Evolutionary conservation across 2,329 filamentous ascomycete genomes (phyloP).

Genomic region (Fusarium zealandicum): DNA sequence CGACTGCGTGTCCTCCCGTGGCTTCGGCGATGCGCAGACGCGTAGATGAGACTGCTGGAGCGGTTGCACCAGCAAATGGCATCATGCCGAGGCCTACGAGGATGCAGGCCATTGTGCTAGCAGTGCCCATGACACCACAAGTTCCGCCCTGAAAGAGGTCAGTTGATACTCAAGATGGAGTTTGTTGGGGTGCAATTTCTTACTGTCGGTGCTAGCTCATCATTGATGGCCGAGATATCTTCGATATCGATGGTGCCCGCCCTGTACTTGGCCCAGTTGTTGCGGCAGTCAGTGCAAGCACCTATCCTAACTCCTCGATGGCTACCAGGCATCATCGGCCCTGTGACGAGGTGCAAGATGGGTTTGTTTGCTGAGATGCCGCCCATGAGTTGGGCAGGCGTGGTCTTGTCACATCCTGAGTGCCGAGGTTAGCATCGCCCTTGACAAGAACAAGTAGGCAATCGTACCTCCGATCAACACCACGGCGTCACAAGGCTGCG

Average conservation of each 20-base stretch:
- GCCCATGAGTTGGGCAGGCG: constrained; percentile 78
- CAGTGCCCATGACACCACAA: constrained; percentile 91
- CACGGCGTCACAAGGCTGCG: constrained; percentile 73
- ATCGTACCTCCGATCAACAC: constrained; percentile 69
- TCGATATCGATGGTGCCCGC: constrained; percentile 73
- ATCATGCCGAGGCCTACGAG: constrained; percentile 85
- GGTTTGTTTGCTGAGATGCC: constrained; percentile 78
- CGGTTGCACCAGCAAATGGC: constrained; percentile 77
- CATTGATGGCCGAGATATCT: constrained; percentile 73
- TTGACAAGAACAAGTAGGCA: fast-evolving
- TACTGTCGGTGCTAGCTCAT: constrained; percentile 75
- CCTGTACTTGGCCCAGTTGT: constrained; percentile 74
- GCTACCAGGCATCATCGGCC: constrained; percentile 78
- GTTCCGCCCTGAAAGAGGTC: constrained; percentile 65
- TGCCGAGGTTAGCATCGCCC: fast-evolving
- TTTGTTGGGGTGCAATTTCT: constrained; percentile 29
- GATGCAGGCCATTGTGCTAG: constrained; percentile 87
- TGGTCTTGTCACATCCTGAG: constrained; percentile 75
- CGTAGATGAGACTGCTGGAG: constrained; percentile 77
- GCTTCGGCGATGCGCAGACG: constrained; percentile 84
- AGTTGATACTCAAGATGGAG: not conserved
- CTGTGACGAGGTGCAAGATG: constrained; percentile 71
- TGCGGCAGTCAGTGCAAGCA: constrained; percentile 77
- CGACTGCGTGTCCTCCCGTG: constrained; percentile 73
- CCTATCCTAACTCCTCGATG: constrained; percentile 70